phyloP scores from a whole-genome alignment of 306 rosid species.

The Lathyrus sativus region DNA sequence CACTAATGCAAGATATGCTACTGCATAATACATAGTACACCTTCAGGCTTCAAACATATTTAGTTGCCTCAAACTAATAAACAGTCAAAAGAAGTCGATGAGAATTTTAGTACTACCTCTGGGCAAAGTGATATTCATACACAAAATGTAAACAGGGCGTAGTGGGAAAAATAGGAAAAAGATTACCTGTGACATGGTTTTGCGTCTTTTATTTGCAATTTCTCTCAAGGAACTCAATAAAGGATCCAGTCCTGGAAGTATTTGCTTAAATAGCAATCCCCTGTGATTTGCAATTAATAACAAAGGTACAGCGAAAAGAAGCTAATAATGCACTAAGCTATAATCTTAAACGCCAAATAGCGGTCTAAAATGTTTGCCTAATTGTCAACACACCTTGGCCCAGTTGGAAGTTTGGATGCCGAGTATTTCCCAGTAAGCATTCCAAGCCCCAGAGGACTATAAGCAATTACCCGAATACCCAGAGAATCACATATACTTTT shows the following conservation, averaged over 20 bases:
- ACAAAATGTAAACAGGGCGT: background rate
- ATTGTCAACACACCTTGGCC: slow-evolving; percentile 68
- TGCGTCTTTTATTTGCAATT: slow-evolving; percentile 67
- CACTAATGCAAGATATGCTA: background rate
- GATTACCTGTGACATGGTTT: slow-evolving; percentile 76
- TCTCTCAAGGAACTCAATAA: slow-evolving; percentile 61
- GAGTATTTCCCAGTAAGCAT: slow-evolving; percentile 98
- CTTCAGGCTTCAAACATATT: background rate
- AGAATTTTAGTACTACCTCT: background rate
- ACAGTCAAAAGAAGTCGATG: background rate
- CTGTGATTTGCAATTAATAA: slow-evolving; percentile 42
- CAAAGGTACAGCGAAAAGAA: background rate
- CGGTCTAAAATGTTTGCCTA: background rate
- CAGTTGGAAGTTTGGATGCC: slow-evolving; percentile 69
- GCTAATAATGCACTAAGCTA: slow-evolving; percentile 12
- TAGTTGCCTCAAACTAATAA: background rate
- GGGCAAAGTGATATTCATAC: background rate
- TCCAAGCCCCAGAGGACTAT: slow-evolving; percentile 97
- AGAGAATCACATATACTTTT: slow-evolving; percentile 80
- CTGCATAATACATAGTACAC: background rate
- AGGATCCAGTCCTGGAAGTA: slow-evolving; percentile 88
- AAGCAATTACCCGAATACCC: slow-evolving; percentile 83
- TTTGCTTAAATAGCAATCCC: slow-evolving; percentile 73
- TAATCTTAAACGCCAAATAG: slow-evolving; percentile 2
- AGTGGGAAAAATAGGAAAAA: background rate